Conservation (phyloP, 2,329 filamentous ascomycete species). For the Alternaria sp. region DNA sequence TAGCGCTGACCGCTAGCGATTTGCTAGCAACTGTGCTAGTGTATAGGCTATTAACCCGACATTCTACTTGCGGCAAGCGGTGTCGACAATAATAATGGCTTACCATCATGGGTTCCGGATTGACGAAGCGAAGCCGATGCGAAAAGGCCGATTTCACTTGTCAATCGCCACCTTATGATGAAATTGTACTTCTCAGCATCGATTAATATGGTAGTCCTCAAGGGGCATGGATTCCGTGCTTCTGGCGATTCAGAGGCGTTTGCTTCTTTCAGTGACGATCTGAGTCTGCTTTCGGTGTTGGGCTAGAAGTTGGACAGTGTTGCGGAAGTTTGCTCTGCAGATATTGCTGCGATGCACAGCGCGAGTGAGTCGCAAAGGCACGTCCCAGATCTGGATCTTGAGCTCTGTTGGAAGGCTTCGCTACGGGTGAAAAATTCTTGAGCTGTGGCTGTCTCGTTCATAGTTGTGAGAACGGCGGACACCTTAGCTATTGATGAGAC, state of each 20-base stretch:
- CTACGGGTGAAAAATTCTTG: no score
- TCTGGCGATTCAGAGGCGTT: neutral
- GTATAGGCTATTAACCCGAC: no score
- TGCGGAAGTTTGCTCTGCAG: neutral
- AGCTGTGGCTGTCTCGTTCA: no score
- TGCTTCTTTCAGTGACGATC: neutral
- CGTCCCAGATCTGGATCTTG: no score
- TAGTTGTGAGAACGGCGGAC: no score
- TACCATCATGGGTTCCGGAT: neutral
- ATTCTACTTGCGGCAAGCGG: neutral
- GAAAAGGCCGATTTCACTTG: neutral
- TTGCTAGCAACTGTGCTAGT: no score
- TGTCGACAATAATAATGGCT: neutral
- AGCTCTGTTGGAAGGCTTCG: no score
- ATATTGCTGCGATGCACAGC: neutral
- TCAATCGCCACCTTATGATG: neutral
- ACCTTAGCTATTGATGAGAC: no score
- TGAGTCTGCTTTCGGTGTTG: neutral
- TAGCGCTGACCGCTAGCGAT: no score
- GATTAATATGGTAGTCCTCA: neutral
- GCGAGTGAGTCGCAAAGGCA: no score
- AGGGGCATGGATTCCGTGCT: neutral
- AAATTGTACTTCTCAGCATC: neutral
- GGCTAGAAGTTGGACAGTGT: neutral
- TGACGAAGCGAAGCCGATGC: neutral